Evolutionary conservation across 352 stramenopile species (phyloP).

Genomic region (Elongisporangium prolatum): DNA sequence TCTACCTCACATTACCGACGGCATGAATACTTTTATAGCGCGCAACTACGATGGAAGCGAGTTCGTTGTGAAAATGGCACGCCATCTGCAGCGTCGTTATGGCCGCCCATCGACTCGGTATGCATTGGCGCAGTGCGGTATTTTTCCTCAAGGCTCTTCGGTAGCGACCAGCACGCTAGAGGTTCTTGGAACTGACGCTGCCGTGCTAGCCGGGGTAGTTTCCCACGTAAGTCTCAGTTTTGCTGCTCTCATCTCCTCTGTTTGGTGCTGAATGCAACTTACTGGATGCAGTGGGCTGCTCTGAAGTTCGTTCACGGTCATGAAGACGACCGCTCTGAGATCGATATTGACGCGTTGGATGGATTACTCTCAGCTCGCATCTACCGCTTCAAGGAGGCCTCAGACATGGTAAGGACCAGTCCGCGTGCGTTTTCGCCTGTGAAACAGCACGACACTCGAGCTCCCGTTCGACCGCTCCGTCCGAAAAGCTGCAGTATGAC

Average conservation of each 20-base stretch:
- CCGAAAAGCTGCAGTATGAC: background rate
- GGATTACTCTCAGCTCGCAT: constrained; percentile 31
- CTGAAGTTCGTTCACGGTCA: background rate
- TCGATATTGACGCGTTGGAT: constrained; percentile 67
- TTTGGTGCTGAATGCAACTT: background rate
- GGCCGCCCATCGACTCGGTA: constrained; percentile 49
- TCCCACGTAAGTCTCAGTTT: constrained; percentile 24
- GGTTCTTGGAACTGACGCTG: constrained; percentile 23
- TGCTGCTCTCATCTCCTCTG: background rate
- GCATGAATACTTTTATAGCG: background rate
- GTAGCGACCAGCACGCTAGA: constrained; percentile 25
- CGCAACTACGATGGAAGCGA: background rate
- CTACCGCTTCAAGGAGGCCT: background rate
- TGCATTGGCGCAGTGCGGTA: constrained; percentile 39
- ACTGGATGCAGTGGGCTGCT: constrained; percentile 2
- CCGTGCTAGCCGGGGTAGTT: constrained; percentile 27
- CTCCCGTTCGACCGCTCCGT: constrained; percentile 1
- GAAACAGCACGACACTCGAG: background rate
- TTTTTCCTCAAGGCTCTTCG: constrained; percentile 26
- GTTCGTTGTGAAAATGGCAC: constrained; percentile 20
- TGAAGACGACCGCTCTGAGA: constrained; percentile 1
- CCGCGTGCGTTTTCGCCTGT: background rate
- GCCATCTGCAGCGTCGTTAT: constrained; percentile 30
- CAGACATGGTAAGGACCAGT: background rate
- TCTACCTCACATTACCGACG: background rate